Conservation (phyloP, 2,329 filamentous ascomycete genomes). For the Xylogone sp. region DNA sequence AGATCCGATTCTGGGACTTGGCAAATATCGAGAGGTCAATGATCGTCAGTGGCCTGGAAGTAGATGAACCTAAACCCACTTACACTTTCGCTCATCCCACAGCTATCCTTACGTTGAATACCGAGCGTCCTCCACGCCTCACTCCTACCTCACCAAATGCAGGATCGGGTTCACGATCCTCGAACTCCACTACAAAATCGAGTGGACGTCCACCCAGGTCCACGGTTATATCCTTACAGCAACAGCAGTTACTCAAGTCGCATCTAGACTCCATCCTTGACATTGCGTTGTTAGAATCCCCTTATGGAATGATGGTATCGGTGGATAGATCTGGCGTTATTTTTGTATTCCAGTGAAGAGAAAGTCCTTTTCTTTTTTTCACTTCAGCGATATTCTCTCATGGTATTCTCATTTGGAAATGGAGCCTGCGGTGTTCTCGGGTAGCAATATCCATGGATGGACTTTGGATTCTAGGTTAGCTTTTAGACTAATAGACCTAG, state of each 20-base stretch:
- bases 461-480: neutral
- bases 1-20: constrained; percentile 91
- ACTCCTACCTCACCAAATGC: constrained; percentile 27
- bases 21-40: constrained; percentile 71
- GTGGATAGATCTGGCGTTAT: constrained; percentile 86
- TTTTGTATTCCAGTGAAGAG: constrained; percentile 64
- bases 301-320: constrained; percentile 89
- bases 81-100: constrained; percentile 65
- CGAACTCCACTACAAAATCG: constrained; percentile 19
- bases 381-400: no score
- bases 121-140: constrained; percentile 43
- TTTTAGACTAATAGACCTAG: constrained; percentile 4
- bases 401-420: neutral
- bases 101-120: constrained; percentile 60
- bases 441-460: neutral
- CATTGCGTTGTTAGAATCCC: constrained; percentile 80
- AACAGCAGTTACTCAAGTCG: constrained; percentile 78
- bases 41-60: constrained; percentile 73
- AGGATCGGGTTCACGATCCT: constrained; percentile 23
- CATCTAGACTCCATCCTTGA: constrained; percentile 88
- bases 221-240: constrained; percentile 82
- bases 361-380: no score
- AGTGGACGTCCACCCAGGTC: constrained; percentile 58
- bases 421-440: constrained; percentile 12
- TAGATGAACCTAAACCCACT: constrained; percentile 67